Evolutionary conservation across 164 flowering plant species (phyloP).

Genomic region (Magnolia officinalis): DNA sequence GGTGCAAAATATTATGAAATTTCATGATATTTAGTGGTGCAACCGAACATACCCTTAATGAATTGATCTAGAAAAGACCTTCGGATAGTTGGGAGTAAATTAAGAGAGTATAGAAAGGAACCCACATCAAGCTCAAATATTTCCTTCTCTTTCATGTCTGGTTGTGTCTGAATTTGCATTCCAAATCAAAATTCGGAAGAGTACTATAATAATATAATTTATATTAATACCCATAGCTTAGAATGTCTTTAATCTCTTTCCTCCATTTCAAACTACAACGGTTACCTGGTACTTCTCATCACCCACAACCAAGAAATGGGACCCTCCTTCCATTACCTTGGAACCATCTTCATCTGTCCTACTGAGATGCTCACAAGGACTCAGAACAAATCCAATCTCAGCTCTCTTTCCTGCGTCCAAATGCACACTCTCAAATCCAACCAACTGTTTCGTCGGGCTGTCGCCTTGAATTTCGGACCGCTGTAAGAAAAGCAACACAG

Average conservation of each 20-base stretch:
- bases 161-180: background rate
- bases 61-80: too few relatives aligned
- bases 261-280: conserved; percentile 13
- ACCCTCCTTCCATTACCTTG: conserved; percentile 64
- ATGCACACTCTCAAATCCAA: conserved; percentile 59
- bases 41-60: too few relatives aligned
- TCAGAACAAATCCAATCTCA: conserved; percentile 45
- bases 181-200: background rate
- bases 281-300: conserved; percentile 45
- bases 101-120: background rate
- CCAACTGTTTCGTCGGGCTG: conserved; percentile 52
- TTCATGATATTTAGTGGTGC: too few relatives aligned
- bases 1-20: too few relatives aligned
- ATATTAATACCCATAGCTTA: background rate
- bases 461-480: conserved; percentile 23
- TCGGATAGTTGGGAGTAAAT: too few relatives aligned
- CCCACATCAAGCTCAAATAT: background rate
- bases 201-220: too few relatives aligned
- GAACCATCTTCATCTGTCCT: conserved; percentile 57
- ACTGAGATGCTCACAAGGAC: conserved; percentile 75
- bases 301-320: conserved; percentile 55
- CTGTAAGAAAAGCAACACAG: conserved; percentile 57
- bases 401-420: conserved; percentile 46
- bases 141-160: background rate
- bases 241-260: background rate